Conservation (phyloP, 164 flowering plant species). For the Cinnamomum micranthum region DNA sequence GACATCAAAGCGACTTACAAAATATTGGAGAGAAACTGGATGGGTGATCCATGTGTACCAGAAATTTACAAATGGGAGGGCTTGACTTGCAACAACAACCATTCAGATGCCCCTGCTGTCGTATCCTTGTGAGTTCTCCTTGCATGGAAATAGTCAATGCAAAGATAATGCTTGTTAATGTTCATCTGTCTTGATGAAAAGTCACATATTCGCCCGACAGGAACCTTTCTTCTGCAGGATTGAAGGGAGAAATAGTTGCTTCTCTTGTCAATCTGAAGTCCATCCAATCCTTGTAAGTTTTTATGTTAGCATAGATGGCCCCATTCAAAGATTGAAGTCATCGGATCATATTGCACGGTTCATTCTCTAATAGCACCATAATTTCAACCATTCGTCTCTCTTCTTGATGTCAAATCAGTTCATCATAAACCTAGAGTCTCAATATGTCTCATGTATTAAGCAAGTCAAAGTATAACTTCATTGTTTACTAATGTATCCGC, state of each 20-base stretch:
- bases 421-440: too few relatives aligned
- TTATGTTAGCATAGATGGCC: too few relatives aligned
- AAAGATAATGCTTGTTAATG: too few relatives aligned
- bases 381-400: too few relatives aligned
- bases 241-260: constrained; percentile 33
- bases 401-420: too few relatives aligned
- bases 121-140: constrained; percentile 31
- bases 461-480: too few relatives aligned
- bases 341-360: too few relatives aligned
- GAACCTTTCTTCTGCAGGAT: constrained; percentile 30
- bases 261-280: constrained; percentile 22
- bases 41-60: constrained; percentile 58
- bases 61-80: constrained; percentile 37
- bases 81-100: constrained; percentile 30
- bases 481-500: too few relatives aligned
- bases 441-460: too few relatives aligned
- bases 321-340: too few relatives aligned
- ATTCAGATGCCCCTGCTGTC: constrained; percentile 21
- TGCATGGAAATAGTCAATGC: not conserved
- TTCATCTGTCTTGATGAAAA: too few relatives aligned
- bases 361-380: too few relatives aligned
- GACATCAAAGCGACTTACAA: constrained; percentile 26
- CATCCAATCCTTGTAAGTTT: constrained; percentile 35
- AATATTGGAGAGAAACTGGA: constrained; percentile 33
- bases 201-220: constrained; percentile 15